These are phyloP conservation scores for Psilocybe cyanescens DNA, from an alignment of 768 basidiomycete genomes.

Conservation along the genomic window DNA sequence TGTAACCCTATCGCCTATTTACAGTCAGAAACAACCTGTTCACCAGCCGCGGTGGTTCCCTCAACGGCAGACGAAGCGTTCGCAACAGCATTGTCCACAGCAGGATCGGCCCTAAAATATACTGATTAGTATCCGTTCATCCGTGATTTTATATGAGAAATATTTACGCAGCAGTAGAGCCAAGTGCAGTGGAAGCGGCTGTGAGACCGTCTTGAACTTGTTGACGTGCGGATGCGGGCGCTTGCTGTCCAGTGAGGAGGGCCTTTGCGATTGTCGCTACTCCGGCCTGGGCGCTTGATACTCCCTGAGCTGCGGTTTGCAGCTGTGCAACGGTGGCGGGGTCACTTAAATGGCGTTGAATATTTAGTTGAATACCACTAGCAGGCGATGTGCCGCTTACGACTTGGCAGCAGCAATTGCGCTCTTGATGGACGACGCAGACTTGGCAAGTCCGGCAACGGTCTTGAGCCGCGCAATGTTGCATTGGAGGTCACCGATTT, in stretches of 20 bases:
- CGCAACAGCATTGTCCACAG: not conserved
- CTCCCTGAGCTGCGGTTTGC: conserved; percentile 14
- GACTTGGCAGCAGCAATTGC: conserved; percentile 12
- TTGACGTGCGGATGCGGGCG: conserved; percentile 18
- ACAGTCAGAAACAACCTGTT: conserved; percentile 9
- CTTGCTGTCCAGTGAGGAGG: conserved; percentile 18
- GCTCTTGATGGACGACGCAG: conserved; percentile 9
- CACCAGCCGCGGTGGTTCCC: conserved; percentile 1
- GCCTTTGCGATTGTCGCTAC: conserved; percentile 19
- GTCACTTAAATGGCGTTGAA: conserved; percentile 5
- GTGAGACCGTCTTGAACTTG: conserved; percentile 13
- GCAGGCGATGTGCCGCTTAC: not conserved
- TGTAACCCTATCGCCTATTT: not conserved
- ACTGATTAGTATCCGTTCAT: not conserved
- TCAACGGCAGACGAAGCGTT: not conserved
- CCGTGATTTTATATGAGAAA: not conserved
- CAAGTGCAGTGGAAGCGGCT: conserved; percentile 14
- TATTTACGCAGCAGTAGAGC: conserved; percentile 12
- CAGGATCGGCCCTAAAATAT: conserved; percentile 1
- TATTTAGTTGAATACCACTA: not conserved
- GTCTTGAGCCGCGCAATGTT: conserved; percentile 21
- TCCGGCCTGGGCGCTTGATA: conserved; percentile 14
- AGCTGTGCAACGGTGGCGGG: conserved; percentile 12
- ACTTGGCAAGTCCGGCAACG: conserved; percentile 17
- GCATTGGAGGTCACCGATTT: conserved; percentile 19